Conservation (phyloP, 768 basidiomycete genomes). For the Hirschioporus abietinus region DNA sequence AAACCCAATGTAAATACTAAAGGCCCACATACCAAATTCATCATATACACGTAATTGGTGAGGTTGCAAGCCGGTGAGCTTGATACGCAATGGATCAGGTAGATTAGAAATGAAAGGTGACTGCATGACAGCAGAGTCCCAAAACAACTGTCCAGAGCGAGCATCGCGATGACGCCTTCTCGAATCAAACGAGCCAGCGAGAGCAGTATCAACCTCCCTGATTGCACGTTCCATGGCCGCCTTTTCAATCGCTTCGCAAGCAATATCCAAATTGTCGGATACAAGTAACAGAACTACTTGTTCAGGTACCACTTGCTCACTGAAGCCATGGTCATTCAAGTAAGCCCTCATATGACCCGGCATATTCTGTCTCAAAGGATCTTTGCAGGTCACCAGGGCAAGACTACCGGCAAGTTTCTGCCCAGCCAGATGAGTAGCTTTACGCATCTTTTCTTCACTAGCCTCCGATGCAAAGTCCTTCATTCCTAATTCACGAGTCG, state of each 20-base stretch:
- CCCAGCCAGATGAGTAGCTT: constrained; percentile 93
- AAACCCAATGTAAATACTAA: constrained; percentile 2
- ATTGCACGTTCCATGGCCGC: constrained; percentile 97
- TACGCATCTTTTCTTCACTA: constrained; percentile 85
- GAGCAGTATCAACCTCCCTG: constrained; percentile 87
- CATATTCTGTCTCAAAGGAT: constrained; percentile 90
- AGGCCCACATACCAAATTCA: constrained; percentile 67
- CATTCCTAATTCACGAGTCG: constrained; percentile 88
- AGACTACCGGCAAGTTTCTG: constrained; percentile 95
- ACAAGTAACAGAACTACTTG: constrained; percentile 75
- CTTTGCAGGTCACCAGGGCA: constrained; percentile 96
- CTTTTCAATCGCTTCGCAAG: constrained; percentile 92
- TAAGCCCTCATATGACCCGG: constrained; percentile 82
- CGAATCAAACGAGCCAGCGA: constrained; percentile 73
- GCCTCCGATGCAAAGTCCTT: constrained; percentile 96
- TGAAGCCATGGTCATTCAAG: constrained; percentile 83
- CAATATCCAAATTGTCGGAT: constrained; percentile 88
- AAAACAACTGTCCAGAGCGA: constrained; percentile 73
- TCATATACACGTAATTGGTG: constrained; percentile 90
- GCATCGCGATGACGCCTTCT: constrained; percentile 87
- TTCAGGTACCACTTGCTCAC: constrained; percentile 81
- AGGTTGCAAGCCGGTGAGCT: constrained; percentile 71
- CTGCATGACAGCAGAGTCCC: constrained; percentile 74
- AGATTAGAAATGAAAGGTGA: constrained; percentile 67
- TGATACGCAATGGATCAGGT: constrained; percentile 87